phyloP scores from a whole-genome alignment of 73 alveolate genomes.

The Paramecium bursaria region DNA sequence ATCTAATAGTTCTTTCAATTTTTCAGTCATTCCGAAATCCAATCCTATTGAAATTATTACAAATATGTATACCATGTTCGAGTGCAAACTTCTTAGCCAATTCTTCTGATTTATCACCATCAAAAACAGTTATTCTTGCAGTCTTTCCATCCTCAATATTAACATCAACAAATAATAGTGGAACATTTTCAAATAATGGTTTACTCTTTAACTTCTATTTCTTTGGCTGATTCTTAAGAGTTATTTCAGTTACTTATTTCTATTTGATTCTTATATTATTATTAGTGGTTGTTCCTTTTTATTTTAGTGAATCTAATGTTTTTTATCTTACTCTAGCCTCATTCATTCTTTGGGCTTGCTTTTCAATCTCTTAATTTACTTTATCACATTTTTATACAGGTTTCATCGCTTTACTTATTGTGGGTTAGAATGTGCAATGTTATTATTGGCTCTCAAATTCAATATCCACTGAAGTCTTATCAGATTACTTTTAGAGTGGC shows the following conservation, averaged over 20 bases:
- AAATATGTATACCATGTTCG: slow-evolving; percentile 77
- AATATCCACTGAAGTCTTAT: slow-evolving; percentile 40
- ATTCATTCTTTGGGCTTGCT: slow-evolving; percentile 46
- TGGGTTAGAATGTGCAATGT: slow-evolving; percentile 55
- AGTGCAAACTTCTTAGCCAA: slow-evolving; percentile 90
- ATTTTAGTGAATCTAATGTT: slow-evolving; percentile 4
- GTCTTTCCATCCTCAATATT: slow-evolving; percentile 90
- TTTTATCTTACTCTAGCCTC: slow-evolving; percentile 55
- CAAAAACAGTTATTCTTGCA: slow-evolving; percentile 92
- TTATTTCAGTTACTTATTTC: neutral
- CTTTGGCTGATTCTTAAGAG: slow-evolving; percentile 29
- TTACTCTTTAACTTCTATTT: slow-evolving; percentile 72
- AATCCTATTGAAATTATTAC: slow-evolving; percentile 26
- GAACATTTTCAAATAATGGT: slow-evolving; percentile 71
- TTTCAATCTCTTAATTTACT: slow-evolving; percentile 14
- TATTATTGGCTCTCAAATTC: slow-evolving; percentile 22
- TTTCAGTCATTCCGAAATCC: slow-evolving; percentile 70
- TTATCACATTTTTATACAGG: neutral
- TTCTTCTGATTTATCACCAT: slow-evolving; percentile 91
- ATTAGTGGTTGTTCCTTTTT: slow-evolving; percentile 40
- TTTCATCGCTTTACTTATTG: slow-evolving; percentile 5
- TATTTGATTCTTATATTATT: slow-evolving; percentile 30
- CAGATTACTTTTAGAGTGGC: slow-evolving; percentile 36
- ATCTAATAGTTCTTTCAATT: slow-evolving; percentile 79
- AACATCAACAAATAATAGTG: slow-evolving; percentile 93